Evolutionary conservation across 768 basidiomycete species (phyloP), one percentile per base, ranked within the genome.

Genomic region (Pholiota molesta): DNA sequence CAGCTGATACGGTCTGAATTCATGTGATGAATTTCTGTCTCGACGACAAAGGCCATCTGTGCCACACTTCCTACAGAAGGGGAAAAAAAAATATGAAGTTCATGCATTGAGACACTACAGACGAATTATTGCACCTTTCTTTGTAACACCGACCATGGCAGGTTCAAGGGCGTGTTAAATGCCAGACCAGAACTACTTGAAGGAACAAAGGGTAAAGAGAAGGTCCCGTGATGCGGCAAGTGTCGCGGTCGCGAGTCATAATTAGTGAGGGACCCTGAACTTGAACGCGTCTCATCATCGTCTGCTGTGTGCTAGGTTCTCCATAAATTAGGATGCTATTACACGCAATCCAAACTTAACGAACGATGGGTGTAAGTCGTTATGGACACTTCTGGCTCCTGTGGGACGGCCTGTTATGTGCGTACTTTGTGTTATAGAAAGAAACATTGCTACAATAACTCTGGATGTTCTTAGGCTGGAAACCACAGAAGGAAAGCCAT

Each of bases 401-500:
- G 94, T 97, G 40, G 95, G 95, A 31, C 85, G 97, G 60, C 97
- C 97, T 49, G 90, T 98, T 67, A 84, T 93, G 96, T 97, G 72
- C 69, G 87, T 79, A 16, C n/a, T 17, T 31, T 17, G 13, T 40
- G 23, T 33, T 59, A 21, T 26, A 11, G 21, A 49, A 21, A 45
- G 7, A n/a, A 21, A 16, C 21, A 44, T 19, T n/a, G 42, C 21
- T 44, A 16, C 47, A 26, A 61, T 53, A 28, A 23, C 37, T 47
- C 11, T 14, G 16, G 4, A 39, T 23, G 14, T 26, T 26, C 23
- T 26, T 69, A 97, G 95, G 75, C 81, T 99, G 58, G 97, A 99
- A 76, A 95, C 91, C 0, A 85, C 96, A 72, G 95, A 96, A 70
- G 95, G 95, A 97, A 95, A 73, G 79, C 87, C 10, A 86, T 99